Evolutionary conservation across 129 eudicot genomes (phyloP), one percentile per base, ranked within the genome.

Genomic region (Lonicera japonica): DNA sequence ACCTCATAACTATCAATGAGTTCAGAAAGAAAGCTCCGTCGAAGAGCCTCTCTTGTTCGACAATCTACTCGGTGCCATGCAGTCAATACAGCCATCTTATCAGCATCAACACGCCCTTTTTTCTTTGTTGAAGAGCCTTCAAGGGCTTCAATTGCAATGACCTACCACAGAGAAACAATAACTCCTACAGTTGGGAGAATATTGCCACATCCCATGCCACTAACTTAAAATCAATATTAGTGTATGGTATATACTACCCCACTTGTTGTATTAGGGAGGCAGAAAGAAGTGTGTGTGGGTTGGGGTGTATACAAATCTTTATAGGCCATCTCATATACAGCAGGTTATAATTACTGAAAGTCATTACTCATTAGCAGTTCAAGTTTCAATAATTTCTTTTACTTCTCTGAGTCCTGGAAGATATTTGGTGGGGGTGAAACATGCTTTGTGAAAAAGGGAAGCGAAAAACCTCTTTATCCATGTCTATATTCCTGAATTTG

Each of bases 11-110:
- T 75, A 57, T 74, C 72, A 56, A 92, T 66, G 39, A 85, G 72
- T 38, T 92, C 98, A 3, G 80, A 70, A 61, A 80, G 95, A 61
- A 77, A 87, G 85, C 88, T 87, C 24, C 87, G 84, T 9, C 98
- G 91, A 61, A 92, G 75, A 29, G 98, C 98, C 11, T 92, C 98
- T 65, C 98, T 83, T 29, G 98, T 87, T 71, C 88, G 79, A 70
- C 86, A 73, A 66, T 87, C 88, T 18, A 92, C 78, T 63, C 98
- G 75, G 73, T 92, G 95, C 98, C 98, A 92, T 54, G 98, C 98
- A 66, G 83, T 70, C 73, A 92, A 43, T 5, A 81, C 96, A 15
- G 85, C 86, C 66, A 87, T 80, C 72, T 92, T 92, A 69, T 92
- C 96, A 50, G 77, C 72, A 70, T 84, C 95, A 73, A 73, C 83